phyloP scores from a whole-genome alignment of 108 stramenopile species.

The Fistulifera pelliculosa region DNA sequence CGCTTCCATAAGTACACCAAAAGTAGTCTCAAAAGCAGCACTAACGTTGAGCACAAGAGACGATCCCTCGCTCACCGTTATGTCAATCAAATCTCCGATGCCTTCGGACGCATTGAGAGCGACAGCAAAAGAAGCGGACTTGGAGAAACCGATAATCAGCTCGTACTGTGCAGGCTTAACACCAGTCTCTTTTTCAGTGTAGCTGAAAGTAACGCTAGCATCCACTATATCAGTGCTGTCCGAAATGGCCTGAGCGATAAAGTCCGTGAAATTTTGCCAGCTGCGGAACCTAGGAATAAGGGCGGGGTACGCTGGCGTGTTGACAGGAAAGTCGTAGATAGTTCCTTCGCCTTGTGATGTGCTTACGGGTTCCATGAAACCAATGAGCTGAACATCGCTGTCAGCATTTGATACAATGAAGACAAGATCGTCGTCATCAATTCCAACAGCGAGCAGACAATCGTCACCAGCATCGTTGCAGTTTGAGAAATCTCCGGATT shows the following conservation, averaged over 20 bases:
- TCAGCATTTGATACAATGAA: background rate
- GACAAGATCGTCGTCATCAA: background rate
- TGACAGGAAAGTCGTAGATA: conserved; percentile 1
- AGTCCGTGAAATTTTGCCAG: conserved; percentile 1
- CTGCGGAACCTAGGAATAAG: conserved; percentile 5
- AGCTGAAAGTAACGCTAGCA: too few species aligned
- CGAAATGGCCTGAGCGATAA: too few species aligned
- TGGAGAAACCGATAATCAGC: conserved; percentile 9
- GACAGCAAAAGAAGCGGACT: conserved; percentile 4
- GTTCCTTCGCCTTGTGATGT: too few species aligned
- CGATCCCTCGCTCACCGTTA: conserved; percentile 10
- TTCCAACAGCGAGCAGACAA: background rate
- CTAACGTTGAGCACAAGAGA: too few species aligned
- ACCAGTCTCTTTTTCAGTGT: too few species aligned
- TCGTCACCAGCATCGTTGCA: background rate
- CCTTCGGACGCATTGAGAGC: conserved; percentile 9
- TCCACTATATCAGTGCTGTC: too few species aligned
- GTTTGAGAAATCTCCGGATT: background rate
- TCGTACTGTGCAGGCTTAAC: too few species aligned
- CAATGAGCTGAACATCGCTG: too few species aligned
- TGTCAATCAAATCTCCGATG: conserved; percentile 19
- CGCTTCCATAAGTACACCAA: too few species aligned
- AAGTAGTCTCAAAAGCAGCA: too few species aligned
- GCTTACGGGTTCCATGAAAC: too few species aligned
- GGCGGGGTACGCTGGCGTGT: background rate